Conservation (phyloP, 2,329 filamentous ascomycete species). For the Whalleya microplaca region DNA sequence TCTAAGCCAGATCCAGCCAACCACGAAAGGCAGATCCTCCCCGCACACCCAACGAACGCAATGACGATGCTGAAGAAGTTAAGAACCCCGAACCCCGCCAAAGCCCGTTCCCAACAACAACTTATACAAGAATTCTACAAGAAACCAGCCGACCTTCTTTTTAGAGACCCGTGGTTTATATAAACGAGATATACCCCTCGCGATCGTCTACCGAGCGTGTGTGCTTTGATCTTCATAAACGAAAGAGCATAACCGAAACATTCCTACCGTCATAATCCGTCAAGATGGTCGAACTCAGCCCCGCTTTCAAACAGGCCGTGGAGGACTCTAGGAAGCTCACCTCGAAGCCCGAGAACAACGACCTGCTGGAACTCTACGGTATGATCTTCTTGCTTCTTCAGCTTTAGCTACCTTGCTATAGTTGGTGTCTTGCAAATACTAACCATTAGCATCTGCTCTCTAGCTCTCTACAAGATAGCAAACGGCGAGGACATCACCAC, state of each 20-base stretch:
- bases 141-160: background rate
- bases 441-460: background rate
- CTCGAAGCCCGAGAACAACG: constrained; percentile 64
- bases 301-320: constrained; percentile 23
- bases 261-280: constrained; percentile 5
- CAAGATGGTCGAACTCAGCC: constrained; percentile 33
- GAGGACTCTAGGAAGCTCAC: constrained; percentile 69
- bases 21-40: constrained; percentile 7
- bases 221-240: background rate
- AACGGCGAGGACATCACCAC: constrained; percentile 59
- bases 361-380: constrained; percentile 68
- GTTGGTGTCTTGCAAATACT: background rate
- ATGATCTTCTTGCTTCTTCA: constrained; percentile 36
- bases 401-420: background rate
- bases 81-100: constrained; percentile 27
- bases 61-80: constrained; percentile 13
- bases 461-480: constrained; percentile 63
- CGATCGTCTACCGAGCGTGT: background rate
- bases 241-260: constrained; percentile 3
- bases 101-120: constrained; percentile 17
- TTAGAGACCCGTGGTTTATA: background rate
- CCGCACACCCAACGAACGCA: constrained; percentile 15
- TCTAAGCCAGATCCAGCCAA: constrained; percentile 16
- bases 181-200: background rate
- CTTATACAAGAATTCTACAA: too few relatives aligned